phyloP scores from a whole-genome alignment of 495 filamentous ascomycete genomes.

The Glonium stellatum region DNA sequence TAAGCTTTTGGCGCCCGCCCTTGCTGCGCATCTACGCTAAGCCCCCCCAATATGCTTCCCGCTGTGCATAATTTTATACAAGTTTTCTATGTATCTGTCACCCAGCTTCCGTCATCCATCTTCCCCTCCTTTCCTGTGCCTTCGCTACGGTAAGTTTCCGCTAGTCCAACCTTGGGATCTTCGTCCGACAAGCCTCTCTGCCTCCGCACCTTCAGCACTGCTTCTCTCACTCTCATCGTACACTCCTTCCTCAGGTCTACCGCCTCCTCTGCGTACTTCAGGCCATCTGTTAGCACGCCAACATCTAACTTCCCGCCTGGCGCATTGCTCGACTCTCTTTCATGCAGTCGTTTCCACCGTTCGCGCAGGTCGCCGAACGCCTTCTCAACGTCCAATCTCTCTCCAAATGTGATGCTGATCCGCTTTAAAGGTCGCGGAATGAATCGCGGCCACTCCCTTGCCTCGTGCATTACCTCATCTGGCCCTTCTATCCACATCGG shows the following conservation, averaged over 20 bases:
- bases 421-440: conserved; percentile 66
- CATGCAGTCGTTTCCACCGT: conserved; percentile 59
- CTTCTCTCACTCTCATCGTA: conserved; percentile 65
- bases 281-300: conserved; percentile 59
- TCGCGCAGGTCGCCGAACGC: conserved; percentile 61
- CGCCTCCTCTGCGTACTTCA: conserved; percentile 67
- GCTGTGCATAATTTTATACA: neutral
- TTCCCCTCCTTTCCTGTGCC: conserved; percentile 48
- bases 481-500: conserved; percentile 91
- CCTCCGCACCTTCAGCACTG: conserved; percentile 69
- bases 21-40: neutral
- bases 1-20: neutral
- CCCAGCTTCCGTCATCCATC: conserved; percentile 58
- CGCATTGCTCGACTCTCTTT: conserved; percentile 29
- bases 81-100: conserved; percentile 46
- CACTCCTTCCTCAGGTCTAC: conserved; percentile 74
- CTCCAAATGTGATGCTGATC: conserved; percentile 69
- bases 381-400: conserved; percentile 51
- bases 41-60: neutral
- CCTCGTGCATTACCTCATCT: conserved; percentile 77
- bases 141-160: conserved; percentile 57
- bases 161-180: conserved; percentile 59
- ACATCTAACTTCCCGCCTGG: conserved; percentile 36
- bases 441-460: conserved; percentile 70
- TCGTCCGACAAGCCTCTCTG: conserved; percentile 69